Conservation (phyloP, 805 yeast genomes). For the Barnettozyma vustinii region DNA sequence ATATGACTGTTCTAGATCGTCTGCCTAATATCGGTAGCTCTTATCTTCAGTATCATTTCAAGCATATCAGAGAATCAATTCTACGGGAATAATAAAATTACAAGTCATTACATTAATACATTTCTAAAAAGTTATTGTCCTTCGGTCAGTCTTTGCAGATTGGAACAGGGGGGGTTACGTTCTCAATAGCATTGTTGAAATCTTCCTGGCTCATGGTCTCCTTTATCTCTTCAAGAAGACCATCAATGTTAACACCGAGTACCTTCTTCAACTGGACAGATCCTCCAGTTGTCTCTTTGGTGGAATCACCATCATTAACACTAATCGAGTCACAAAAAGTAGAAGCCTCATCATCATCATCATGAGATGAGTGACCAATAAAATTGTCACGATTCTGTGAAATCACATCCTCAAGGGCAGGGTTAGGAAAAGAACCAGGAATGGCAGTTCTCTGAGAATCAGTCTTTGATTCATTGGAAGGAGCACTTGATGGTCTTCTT, state of each 20-base stretch:
- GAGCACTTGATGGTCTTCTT: slow-evolving; percentile 7
- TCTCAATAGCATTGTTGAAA: not conserved
- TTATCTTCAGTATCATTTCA: too few species aligned
- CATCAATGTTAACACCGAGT: slow-evolving; percentile 14
- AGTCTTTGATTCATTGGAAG: slow-evolving; percentile 1
- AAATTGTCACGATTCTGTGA: slow-evolving; percentile 14
- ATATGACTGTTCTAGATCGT: not conserved
- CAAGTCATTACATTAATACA: not conserved
- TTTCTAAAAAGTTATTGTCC: not conserved
- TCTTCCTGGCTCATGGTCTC: slow-evolving; percentile 15
- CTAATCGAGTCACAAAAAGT: not conserved
- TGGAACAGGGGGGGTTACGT: not conserved
- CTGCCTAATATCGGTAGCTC: not conserved
- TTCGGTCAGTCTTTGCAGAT: not conserved
- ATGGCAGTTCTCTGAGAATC: not conserved
- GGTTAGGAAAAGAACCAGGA: not conserved
- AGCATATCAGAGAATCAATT: too few species aligned
- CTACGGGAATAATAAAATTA: not conserved
- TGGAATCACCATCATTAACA: slow-evolving; percentile 10
- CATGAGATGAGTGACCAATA: slow-evolving; percentile 11
- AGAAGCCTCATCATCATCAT: not conserved
- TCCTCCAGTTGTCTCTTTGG: not conserved
- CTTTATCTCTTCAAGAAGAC: slow-evolving; percentile 21
- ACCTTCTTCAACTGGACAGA: slow-evolving; percentile 1
- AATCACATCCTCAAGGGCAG: slow-evolving; percentile 11